These are phyloP conservation scores for Flaveria bidentis DNA, from an alignment of 129 eudicot genomes.

Conservation along the genomic window DNA sequence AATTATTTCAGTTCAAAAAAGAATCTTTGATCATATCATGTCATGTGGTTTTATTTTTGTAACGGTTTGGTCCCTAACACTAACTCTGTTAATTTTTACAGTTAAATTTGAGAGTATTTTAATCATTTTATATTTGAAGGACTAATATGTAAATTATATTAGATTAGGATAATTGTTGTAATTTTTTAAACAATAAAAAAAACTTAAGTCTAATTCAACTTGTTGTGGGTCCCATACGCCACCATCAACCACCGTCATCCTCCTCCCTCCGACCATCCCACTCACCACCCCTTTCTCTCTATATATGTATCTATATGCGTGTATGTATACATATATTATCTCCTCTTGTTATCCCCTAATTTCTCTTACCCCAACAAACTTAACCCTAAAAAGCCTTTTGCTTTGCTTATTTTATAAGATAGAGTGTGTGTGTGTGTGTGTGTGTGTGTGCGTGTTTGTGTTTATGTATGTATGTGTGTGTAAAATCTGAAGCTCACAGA, in stretches of 20 bases:
- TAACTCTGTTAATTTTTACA: too few species aligned
- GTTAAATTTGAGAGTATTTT: too few species aligned
- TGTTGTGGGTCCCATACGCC: slow-evolving; percentile 36
- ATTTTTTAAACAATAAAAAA: too few species aligned
- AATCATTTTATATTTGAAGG: too few species aligned
- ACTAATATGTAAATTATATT: too few species aligned
- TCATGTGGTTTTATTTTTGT: too few species aligned
- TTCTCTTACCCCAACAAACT: slow-evolving; percentile 26
- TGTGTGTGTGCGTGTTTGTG: not conserved
- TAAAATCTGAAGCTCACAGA: slow-evolving; percentile 42
- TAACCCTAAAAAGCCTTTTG: slow-evolving; percentile 45
- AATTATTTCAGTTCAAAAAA: too few species aligned
- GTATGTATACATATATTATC: slow-evolving; percentile 21
- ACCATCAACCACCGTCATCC: slow-evolving; percentile 32
- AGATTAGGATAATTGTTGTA: too few species aligned
- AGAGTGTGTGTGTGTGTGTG: too few species aligned
- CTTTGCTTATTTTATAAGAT: slow-evolving; percentile 39
- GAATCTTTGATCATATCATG: too few species aligned
- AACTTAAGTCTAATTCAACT: not conserved
- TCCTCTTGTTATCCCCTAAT: slow-evolving; percentile 17
- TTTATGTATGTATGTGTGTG: not conserved
- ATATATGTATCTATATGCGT: slow-evolving; percentile 15
- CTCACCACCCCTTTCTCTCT: slow-evolving; percentile 7
- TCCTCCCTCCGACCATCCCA: slow-evolving; percentile 16
- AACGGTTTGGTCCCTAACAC: too few species aligned